These are phyloP conservation scores for Metschnikowia rubicola DNA, from an alignment of 805 yeast genomes.

Conservation along the genomic window DNA sequence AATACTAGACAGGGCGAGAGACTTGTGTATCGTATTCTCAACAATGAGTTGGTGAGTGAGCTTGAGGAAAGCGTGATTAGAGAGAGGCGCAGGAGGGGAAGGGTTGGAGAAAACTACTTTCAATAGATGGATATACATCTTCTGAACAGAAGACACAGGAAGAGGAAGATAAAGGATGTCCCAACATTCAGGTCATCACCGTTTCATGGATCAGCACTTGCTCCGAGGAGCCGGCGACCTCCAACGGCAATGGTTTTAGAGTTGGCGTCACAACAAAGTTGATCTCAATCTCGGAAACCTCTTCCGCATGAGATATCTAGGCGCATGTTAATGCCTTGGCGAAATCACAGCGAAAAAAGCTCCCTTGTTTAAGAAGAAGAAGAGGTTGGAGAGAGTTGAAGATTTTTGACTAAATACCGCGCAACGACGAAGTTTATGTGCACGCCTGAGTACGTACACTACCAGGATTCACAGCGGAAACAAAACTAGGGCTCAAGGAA, in stretches of 20 bases:
- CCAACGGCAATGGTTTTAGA: constrained; percentile 98
- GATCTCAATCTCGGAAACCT: constrained; percentile 23
- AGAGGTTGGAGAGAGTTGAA: background rate
- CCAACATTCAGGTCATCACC: constrained; percentile 94
- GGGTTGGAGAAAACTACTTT: constrained; percentile 42
- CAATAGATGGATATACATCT: background rate
- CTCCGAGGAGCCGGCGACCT: constrained; percentile 69
- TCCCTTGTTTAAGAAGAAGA: constrained; percentile 4
- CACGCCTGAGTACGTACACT: no score
- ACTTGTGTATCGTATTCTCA: constrained; percentile 24
- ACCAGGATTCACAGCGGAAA: no score
- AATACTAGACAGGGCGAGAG: constrained; percentile 9
- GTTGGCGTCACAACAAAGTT: constrained; percentile 43
- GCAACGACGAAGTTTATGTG: no score
- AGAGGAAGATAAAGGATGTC: constrained; percentile 40
- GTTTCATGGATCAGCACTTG: constrained; percentile 82
- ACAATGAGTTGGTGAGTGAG: constrained; percentile 28
- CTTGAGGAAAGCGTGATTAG: constrained; percentile 29
- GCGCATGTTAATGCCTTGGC: constrained; percentile 18
- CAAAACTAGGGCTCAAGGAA: no score
- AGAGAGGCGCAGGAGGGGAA: constrained; percentile 38
- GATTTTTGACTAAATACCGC: background rate
- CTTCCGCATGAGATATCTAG: constrained; percentile 7
- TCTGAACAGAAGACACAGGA: background rate
- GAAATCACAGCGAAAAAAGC: constrained; percentile 4